Base-by-base conservation (phyloP, 805 yeast genomes). In the Candida vaughaniae region DNA sequence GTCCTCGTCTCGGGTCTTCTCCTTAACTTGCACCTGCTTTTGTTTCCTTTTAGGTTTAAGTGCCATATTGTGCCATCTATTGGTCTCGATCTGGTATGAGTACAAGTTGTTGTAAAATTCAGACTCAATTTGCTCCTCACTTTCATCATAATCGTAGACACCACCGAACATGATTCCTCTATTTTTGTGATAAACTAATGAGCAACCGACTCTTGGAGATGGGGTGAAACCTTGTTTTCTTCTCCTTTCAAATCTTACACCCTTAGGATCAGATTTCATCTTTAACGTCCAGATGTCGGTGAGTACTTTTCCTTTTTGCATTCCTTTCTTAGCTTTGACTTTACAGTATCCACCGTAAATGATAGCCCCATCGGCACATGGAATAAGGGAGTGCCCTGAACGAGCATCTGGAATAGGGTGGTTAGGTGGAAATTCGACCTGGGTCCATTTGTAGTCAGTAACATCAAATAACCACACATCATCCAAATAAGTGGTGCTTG, bases 161-260 rank as follows among this genome's bases (percentile, higher is more conserved):
- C 98, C 98, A 25, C 98, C 98, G 65, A 91, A 93, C 54, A 90
- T 52, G 7, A 91, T 74, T 40, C 97, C 97, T 66, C 97, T 79
- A 41, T 95, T 95, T 51, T 86, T 85, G 61, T 91, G 98, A 47
- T 73, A 73, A 7, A 81, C 89, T 82, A 91, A 77, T 3, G 95
- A 82, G 54, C 95, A 85, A 0, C 99, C 98, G n/a, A 87, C 96
- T 51, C 98, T 75, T 10, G 97, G 85, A 1, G 91, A 78, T 3
- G 97, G 97, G 43, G 82, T 89, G 56, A 82, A 85, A 3, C 95
- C 95, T 55, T 87, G 91, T 49, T 86, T 88, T 43, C 86, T 77
- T 47, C 95, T 77, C 55, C 96, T 73, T 62, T 93, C 98, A 85
- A 95, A 90, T 45, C 95, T 68, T 4, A 85, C 71, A 3, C 74